A percentile compares a stretch with the other conserved stretches of the same genome.
Conservation (phyloP, 2,329 filamentous ascomycete genomes). For the Venturiaceae sp. region DNA sequence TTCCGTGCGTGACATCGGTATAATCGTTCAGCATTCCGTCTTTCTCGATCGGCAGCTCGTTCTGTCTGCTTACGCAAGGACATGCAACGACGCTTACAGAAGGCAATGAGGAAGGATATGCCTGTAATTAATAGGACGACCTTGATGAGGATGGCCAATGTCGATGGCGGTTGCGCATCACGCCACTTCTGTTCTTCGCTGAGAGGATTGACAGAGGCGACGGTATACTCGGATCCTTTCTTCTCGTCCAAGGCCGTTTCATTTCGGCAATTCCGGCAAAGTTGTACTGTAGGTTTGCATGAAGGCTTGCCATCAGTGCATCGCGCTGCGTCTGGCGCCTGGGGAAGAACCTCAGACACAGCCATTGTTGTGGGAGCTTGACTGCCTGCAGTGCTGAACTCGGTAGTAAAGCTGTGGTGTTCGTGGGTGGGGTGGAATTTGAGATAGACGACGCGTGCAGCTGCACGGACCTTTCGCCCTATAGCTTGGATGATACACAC, state of each 20-base stretch:
- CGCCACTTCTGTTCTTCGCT: constrained; percentile 5
- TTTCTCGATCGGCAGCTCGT: constrained; percentile 43
- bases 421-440: constrained; percentile 18
- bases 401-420: background rate
- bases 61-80: constrained; percentile 39
- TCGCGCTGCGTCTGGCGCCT: background rate
- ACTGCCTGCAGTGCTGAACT: background rate
- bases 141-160: constrained; percentile 30
- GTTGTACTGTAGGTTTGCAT: background rate
- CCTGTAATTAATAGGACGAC: constrained; percentile 34
- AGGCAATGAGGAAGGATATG: constrained; percentile 31
- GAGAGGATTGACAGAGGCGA: background rate
- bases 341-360: background rate
- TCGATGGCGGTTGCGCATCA: constrained; percentile 14
- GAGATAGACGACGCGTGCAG: constrained; percentile 21
- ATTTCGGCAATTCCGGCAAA: background rate
- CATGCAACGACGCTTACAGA: constrained; percentile 36
- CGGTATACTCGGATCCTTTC: background rate
- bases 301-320: background rate
- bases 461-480: constrained; percentile 24
- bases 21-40: constrained; percentile 29
- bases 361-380: constrained; percentile 1
- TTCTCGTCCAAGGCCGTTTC: background rate
- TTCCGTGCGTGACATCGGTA: constrained; percentile 45
- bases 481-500: constrained; percentile 31